A percentile compares a stretch with the other conserved stretches of the same genome.
These are phyloP conservation scores for Chlorella sp. DNA, from an alignment of 139 green algal species.

Conservation along the genomic window DNA sequence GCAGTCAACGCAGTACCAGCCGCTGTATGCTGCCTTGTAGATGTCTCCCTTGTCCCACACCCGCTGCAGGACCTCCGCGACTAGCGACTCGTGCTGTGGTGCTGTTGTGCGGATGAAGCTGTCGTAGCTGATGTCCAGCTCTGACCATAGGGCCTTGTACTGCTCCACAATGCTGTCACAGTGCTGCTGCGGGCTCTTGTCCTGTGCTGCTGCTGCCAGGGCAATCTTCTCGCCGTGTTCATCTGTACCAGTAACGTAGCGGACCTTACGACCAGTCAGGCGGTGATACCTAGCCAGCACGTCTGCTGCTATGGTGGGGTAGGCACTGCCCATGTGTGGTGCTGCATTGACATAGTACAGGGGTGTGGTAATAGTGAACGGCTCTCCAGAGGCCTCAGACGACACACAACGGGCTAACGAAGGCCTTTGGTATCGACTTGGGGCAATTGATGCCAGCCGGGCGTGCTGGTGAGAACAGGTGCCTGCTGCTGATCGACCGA, in stretches of 20 bases:
- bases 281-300: conserved; percentile 66
- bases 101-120: conserved; percentile 90
- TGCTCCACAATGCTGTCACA: conserved; percentile 73
- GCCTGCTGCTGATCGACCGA: no score
- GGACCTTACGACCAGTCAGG: conserved; percentile 62
- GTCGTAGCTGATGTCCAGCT: conserved; percentile 91
- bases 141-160: conserved; percentile 80
- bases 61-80: conserved; percentile 67
- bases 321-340: conserved; percentile 97
- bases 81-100: conserved; percentile 64
- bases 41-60: conserved; percentile 83
- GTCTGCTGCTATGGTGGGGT: conserved; percentile 94
- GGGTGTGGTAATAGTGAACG: conserved; percentile 89
- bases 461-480: no score
- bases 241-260: conserved; percentile 94
- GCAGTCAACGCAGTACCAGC: conserved; percentile 92
- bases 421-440: no score
- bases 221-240: conserved; percentile 99
- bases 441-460: no score
- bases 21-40: conserved; percentile 57
- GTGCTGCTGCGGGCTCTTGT: conserved; percentile 75
- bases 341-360: conserved; percentile 95
- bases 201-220: conserved; percentile 56
- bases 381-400: no score
- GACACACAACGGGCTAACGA: no score